Evolutionary conservation across 176 grass and related monocot genomes (phyloP), one percentile per base, ranked within the genome.

Genomic region (bread wheat (Triticum aestivum)): DNA sequence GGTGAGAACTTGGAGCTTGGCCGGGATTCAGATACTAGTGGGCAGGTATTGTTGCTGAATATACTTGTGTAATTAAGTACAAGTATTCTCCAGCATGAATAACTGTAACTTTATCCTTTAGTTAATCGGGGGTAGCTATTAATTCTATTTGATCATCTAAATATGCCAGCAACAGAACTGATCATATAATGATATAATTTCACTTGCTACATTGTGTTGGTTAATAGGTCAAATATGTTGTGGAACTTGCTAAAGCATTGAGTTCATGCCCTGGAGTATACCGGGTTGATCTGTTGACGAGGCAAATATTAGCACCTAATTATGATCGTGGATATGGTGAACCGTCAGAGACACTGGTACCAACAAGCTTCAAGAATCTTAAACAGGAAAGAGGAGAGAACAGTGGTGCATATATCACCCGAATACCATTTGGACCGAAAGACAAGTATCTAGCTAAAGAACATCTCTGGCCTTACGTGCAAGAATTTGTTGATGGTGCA

Each of bases 1-100:
- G 94, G 91, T 81, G 94, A 95, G 89, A 91, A 95, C 79, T 89
- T 95, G 94, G 94, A 95, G 81, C 94, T 95, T 89, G 94, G 94
- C 33, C 89, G 94, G 65, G 94, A 95, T 93, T 95, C 94, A 67
- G 91, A 95, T 82, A 95, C 94, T 26, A 91, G 94, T 91, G 94
- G 94, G 42, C 94, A 93, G 94, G 94, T 95, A 91, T 44, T 64
- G 13, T 78, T 42, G 24, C 49, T 45, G n/a, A 13, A 65, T 72
- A 79, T 75, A 61, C 64, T 39, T 45, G 78, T 11, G 65, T 33
- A 33, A 79, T 30, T 20, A 81, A 51, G 38, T 69, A 61, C 17
- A 80, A 35, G 10, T 49, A n/a, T 80, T 49, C 11, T 63, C 72
- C 9, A 69, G 17, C 72, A 81, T 85, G 70, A 85, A 84, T 76